Evolutionary conservation across 768 basidiomycete species (phyloP).

Genomic region (Coprinopsis strossmayeri): DNA sequence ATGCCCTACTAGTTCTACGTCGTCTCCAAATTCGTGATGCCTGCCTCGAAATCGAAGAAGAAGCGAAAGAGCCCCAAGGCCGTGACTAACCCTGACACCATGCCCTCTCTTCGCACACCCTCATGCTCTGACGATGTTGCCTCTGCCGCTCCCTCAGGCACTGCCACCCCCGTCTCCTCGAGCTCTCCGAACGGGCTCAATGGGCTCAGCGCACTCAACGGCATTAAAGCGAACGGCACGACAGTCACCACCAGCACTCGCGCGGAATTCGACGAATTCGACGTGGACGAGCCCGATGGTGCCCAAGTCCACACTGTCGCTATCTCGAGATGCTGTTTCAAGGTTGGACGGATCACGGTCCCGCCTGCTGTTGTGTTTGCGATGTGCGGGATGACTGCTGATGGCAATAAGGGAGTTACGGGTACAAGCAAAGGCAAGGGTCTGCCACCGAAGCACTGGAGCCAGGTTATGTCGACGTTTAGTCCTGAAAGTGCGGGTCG

Average conservation of each 20-base stretch:
- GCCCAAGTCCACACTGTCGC: slow-evolving; percentile 55
- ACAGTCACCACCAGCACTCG: neutral
- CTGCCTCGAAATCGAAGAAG: slow-evolving; percentile 8
- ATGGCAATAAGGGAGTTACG: neutral
- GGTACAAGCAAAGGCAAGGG: neutral
- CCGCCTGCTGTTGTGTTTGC: slow-evolving; percentile 62
- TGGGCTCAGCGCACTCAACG: neutral
- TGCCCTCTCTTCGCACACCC: neutral
- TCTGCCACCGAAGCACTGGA: slow-evolving; percentile 28
- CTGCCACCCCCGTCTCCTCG: neutral
- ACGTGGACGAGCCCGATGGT: slow-evolving; percentile 41
- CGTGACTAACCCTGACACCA: neutral
- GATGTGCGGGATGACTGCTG: slow-evolving; percentile 44
- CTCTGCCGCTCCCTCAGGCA: neutral
- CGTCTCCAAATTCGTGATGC: slow-evolving; percentile 51
- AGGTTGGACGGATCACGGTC: slow-evolving; percentile 58
- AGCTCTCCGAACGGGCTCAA: neutral
- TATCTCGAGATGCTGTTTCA: slow-evolving; percentile 63
- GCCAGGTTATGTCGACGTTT: slow-evolving; percentile 28
- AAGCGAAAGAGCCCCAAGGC: neutral
- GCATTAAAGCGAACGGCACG: neutral
- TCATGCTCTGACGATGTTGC: neutral
- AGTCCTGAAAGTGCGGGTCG: slow-evolving; percentile 23
- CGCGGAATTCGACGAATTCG: neutral
- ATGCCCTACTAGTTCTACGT: slow-evolving; percentile 44